Evolutionary conservation across 139 green algal species (phyloP).

Genomic region (Edaphochlamys debaryana): DNA sequence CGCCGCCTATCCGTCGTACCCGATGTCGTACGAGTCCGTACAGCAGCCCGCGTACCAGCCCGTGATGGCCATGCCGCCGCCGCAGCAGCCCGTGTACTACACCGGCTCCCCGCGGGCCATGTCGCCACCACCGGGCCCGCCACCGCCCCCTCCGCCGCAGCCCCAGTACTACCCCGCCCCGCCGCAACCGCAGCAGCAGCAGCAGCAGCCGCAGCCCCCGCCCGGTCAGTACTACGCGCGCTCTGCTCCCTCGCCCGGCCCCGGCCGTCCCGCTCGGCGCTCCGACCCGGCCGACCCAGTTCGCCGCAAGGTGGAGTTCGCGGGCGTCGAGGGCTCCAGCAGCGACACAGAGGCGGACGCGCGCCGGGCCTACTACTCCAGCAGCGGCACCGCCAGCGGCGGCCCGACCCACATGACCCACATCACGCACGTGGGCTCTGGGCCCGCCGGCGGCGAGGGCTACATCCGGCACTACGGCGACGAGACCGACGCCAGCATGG

Average conservation of each 20-base stretch:
- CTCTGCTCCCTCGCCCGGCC: not conserved
- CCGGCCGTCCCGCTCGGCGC: not conserved
- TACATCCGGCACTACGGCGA: not conserved
- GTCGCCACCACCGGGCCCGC: too few species aligned
- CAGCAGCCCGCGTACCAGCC: not conserved
- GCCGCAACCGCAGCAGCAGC: too few species aligned
- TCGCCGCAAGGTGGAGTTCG: conserved; percentile 21
- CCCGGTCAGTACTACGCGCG: not conserved
- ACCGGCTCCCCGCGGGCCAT: too few species aligned
- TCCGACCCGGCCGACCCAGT: conserved; percentile 5
- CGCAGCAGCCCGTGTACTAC: not conserved
- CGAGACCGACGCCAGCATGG: not conserved
- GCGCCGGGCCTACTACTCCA: not conserved
- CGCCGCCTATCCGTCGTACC: too few species aligned
- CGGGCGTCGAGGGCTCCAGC: not conserved
- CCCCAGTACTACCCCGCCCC: not conserved
- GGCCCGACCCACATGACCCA: too few species aligned
- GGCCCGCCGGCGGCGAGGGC: not conserved
- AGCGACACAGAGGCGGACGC: not conserved
- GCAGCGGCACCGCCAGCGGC: too few species aligned
- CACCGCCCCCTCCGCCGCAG: too few species aligned
- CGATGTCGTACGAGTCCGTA: not conserved
- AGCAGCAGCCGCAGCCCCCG: not conserved
- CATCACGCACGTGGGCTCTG: too few species aligned
- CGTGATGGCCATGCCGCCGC: not conserved